Conservation (phyloP, 371 early-diverging fungal species). For the Haplosporangium sp. region DNA sequence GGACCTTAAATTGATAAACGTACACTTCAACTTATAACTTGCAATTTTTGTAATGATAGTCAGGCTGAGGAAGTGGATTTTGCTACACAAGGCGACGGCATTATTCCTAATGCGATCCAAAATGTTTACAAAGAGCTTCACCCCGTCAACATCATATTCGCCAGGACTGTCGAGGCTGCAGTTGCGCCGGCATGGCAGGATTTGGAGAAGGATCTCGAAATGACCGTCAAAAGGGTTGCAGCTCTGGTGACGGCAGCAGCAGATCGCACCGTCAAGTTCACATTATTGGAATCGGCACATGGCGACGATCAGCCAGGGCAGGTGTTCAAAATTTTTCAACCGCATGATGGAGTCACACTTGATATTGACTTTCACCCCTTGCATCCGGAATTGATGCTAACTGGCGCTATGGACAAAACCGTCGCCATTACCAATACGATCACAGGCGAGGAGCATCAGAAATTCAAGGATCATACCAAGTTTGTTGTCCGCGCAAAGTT, state of each 20-base stretch:
- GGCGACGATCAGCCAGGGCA: conserved; percentile 62
- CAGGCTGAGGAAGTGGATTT: conserved; percentile 42
- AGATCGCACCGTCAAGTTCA: conserved; percentile 73
- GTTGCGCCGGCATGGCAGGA: conserved; percentile 42
- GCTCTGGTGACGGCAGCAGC: conserved; percentile 69
- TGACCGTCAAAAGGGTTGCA: conserved; percentile 31
- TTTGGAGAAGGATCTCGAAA: conserved; percentile 38
- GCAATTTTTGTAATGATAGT: conserved; percentile 2
- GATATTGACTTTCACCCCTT: conserved; percentile 75
- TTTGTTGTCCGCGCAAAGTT: conserved; percentile 76
- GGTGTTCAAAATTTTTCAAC: conserved; percentile 64
- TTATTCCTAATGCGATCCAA: conserved; percentile 17
- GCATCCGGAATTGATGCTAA: conserved; percentile 64
- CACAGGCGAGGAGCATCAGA: conserved; percentile 61
- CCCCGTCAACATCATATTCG: conserved; percentile 33
- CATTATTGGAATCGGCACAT: conserved; percentile 54
- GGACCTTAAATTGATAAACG: neutral
- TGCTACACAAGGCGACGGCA: conserved; percentile 31
- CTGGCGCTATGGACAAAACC: conserved; percentile 80
- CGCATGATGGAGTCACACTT: conserved; percentile 72
- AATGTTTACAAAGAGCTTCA: conserved; percentile 18
- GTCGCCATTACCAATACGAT: conserved; percentile 67
- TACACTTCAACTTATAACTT: neutral
- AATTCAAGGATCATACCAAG: conserved; percentile 74
- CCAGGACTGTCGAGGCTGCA: conserved; percentile 34